Conservation (phyloP, 2,329 filamentous ascomycete genomes). For the Penicillium sp. region DNA sequence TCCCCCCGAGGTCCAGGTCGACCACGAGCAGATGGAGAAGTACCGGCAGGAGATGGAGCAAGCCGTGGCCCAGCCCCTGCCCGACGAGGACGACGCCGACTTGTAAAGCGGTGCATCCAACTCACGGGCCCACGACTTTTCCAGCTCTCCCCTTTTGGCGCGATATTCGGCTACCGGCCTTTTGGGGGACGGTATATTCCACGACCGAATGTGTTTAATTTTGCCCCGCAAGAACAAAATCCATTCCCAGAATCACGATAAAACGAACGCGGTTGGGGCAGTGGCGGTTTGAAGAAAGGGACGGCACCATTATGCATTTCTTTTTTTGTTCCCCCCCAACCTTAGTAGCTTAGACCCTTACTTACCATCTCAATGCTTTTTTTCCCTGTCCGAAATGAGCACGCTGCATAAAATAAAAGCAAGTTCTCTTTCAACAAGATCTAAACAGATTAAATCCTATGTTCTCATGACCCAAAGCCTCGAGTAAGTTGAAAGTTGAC, state of each 20-base stretch:
- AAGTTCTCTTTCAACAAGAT: conserved; percentile 22
- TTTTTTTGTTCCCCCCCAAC: conserved; percentile 25
- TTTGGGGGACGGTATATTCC: conserved; percentile 5
- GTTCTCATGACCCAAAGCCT: background rate
- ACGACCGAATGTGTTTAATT: conserved; percentile 17
- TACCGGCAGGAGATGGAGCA: conserved; percentile 85
- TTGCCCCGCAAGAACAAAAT: conserved; percentile 23
- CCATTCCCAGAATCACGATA: conserved; percentile 33
- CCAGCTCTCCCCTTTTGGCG: conserved; percentile 5
- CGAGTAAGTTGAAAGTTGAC: background rate
- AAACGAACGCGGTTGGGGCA: conserved; percentile 35
- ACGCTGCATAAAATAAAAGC: conserved; percentile 20
- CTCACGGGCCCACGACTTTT: conserved; percentile 14
- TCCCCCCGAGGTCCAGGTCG: conserved; percentile 85
- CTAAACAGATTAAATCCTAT: background rate
- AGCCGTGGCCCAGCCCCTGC: conserved; percentile 78
- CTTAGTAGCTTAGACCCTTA: conserved; percentile 29
- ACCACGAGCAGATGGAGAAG: conserved; percentile 72
- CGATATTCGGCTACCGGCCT: conserved; percentile 1
- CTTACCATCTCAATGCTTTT: conserved; percentile 28
- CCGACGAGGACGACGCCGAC: conserved; percentile 82
- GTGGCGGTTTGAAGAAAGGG: conserved; percentile 29
- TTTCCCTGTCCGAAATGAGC: conserved; percentile 18
- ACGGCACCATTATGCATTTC: conserved; percentile 35
- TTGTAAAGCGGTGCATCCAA: conserved; percentile 36